These are phyloP conservation scores for Magnaporthales sp. DNA, from an alignment of 2,329 filamentous ascomycete genomes.

Conservation along the genomic window DNA sequence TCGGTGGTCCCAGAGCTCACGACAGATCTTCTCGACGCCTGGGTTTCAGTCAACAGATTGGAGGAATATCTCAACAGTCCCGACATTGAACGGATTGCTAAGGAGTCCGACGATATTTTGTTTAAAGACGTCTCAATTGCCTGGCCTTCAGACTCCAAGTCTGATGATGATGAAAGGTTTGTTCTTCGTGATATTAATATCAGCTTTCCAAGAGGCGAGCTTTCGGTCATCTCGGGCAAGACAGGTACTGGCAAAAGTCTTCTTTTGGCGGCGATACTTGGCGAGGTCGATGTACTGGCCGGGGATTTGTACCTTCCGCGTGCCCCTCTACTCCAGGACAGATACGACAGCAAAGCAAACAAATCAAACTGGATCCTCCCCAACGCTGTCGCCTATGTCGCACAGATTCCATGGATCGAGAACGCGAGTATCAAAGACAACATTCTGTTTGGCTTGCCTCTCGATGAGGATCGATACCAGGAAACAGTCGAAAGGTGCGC, in stretches of 20 bases:
- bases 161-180: conserved; percentile 51
- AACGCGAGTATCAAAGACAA: conserved; percentile 74
- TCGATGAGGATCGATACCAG: conserved; percentile 58
- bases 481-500: conserved; percentile 67
- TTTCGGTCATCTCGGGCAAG: conserved; percentile 68
- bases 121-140: conserved; percentile 63
- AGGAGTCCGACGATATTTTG: conserved; percentile 47
- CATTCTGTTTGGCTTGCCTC: conserved; percentile 67
- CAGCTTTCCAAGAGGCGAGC: conserved; percentile 56
- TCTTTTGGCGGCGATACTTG: conserved; percentile 63
- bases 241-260: conserved; percentile 74
- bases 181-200: conserved; percentile 56
- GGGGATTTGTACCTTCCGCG: conserved; percentile 51
- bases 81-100: conserved; percentile 49
- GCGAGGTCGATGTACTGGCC: conserved; percentile 61
- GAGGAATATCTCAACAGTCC: conserved; percentile 61
- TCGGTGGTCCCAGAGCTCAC: conserved; percentile 66
- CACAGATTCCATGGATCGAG: conserved; percentile 79
- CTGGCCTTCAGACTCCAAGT: conserved; percentile 61
- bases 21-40: conserved; percentile 61
- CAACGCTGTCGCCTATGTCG: conserved; percentile 63
- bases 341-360: conserved; percentile 55
- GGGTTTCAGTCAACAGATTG: conserved; percentile 64
- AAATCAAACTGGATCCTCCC: conserved; percentile 60
- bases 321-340: conserved; percentile 39